Conservation (phyloP, 139 green algal genomes). For the Desmodesmus armatus region DNA sequence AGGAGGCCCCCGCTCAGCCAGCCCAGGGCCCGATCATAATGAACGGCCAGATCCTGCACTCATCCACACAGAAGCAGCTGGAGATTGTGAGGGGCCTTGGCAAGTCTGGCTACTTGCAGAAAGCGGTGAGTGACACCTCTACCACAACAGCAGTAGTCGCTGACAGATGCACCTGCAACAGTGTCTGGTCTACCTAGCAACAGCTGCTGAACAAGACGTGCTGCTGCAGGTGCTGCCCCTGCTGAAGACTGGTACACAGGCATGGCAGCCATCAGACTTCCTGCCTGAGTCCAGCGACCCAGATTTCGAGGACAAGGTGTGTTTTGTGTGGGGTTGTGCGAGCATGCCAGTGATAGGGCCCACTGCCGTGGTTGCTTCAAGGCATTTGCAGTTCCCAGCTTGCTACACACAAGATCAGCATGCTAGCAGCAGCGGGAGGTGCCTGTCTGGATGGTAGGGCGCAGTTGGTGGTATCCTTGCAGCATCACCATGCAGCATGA, state of each 20-base stretch:
- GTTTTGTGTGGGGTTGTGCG: background rate
- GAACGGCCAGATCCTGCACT: slow-evolving; percentile 81
- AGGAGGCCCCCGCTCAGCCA: background rate
- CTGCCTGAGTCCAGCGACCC: slow-evolving; percentile 88
- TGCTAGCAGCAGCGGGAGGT: background rate
- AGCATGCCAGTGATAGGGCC: background rate
- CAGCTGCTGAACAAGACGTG: too few species aligned
- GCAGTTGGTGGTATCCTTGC: too few species aligned
- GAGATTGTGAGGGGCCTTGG: slow-evolving; percentile 77
- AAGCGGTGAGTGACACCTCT: slow-evolving; percentile 66
- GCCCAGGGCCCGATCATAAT: slow-evolving; percentile 71
- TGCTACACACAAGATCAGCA: background rate
- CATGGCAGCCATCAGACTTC: slow-evolving; percentile 97
- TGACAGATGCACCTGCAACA: too few species aligned
- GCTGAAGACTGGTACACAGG: slow-evolving; percentile 87
- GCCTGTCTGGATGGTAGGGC: background rate
- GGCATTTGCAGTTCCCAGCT: background rate
- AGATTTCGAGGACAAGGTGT: slow-evolving; percentile 94
- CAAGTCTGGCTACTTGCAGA: slow-evolving; percentile 69
- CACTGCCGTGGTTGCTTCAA: background rate
- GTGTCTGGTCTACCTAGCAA: too few species aligned
- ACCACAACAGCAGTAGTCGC: too few species aligned
- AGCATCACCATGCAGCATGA: slow-evolving; percentile 15
- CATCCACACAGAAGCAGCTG: slow-evolving; percentile 71
- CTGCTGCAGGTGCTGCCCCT: slow-evolving; percentile 75